Conservation (phyloP, 192 early-diverging fungal species). For the Gonapodya sp. region DNA sequence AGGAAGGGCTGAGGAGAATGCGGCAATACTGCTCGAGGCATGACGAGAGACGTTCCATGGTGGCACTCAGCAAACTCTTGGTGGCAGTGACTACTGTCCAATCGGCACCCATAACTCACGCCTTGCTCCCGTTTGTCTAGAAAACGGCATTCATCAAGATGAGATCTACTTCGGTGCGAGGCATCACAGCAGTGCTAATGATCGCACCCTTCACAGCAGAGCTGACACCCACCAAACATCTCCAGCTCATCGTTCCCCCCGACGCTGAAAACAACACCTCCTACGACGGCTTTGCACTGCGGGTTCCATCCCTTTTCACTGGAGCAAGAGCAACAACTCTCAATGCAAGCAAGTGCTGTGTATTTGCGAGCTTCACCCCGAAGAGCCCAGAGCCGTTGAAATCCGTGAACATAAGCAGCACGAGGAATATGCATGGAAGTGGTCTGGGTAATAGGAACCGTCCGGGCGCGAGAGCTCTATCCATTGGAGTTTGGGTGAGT, state of each 20-base stretch:
- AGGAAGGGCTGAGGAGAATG: neutral
- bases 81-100: neutral
- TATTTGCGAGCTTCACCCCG: neutral
- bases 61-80: too few species aligned
- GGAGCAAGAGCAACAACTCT: neutral
- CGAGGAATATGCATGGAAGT: neutral
- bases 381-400: neutral
- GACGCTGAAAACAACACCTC: neutral
- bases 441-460: neutral
- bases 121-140: neutral
- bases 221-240: neutral
- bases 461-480: neutral
- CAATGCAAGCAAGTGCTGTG: neutral
- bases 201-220: too few species aligned
- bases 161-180: neutral
- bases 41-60: too few species aligned
- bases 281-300: neutral
- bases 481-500: neutral
- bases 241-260: neutral
- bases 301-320: neutral
- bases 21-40: neutral
- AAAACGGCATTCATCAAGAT: neutral
- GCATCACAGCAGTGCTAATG: neutral
- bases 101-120: neutral
- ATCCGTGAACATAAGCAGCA: neutral